Evolutionary conservation across 495 filamentous ascomycete species (phyloP).

Genomic region (Lentithecium fluviatile): DNA sequence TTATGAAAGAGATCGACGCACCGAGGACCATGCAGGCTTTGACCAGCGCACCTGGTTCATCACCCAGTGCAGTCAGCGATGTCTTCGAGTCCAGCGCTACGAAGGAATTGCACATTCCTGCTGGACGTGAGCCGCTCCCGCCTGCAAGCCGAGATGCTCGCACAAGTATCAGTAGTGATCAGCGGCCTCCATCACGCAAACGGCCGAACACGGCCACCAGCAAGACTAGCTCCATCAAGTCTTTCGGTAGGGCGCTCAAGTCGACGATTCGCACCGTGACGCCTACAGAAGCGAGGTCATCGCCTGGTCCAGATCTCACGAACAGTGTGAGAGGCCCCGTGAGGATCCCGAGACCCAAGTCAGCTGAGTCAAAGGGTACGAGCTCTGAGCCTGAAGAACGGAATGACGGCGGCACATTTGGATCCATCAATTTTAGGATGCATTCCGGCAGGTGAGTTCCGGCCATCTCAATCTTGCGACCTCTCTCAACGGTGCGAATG

Average conservation of each 20-base stretch:
- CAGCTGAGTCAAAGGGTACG: constrained; percentile 1
- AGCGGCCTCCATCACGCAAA: neutral
- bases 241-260: constrained; percentile 12
- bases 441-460: neutral
- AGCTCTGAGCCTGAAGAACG: neutral
- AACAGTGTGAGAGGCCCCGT: constrained; percentile 17
- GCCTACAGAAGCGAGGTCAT: constrained; percentile 1
- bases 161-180: constrained; percentile 1
- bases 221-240: constrained; percentile 19
- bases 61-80: constrained; percentile 3
- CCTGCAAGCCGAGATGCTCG: constrained; percentile 3
- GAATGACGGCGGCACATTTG: neutral
- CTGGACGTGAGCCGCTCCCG: neutral
- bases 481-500: neutral
- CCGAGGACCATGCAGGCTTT: neutral
- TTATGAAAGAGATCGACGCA: constrained; percentile 30
- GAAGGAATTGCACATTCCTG: neutral
- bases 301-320: constrained; percentile 6
- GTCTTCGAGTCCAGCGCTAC: constrained; percentile 13
- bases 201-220: constrained; percentile 4
- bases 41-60: neutral
- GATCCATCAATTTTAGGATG: constrained; percentile 11
- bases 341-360: constrained; percentile 13
- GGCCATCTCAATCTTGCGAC: neutral
- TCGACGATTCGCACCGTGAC: constrained; percentile 28